phyloP scores from a whole-genome alignment of 768 basidiomycete species.

The Collybia sordida region DNA sequence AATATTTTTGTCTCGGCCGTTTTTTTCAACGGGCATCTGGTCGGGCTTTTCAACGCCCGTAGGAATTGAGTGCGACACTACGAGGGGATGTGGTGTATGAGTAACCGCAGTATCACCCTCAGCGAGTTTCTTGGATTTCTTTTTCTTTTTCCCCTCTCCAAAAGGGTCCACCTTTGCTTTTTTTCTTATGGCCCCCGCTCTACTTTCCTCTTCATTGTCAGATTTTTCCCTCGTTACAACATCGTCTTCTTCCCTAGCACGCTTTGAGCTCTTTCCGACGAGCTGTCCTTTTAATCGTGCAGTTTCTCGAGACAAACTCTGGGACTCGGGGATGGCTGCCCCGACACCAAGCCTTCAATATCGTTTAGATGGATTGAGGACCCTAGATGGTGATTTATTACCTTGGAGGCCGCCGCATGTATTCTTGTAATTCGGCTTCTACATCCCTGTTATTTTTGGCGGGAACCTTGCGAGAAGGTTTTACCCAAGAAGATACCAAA shows the following conservation, averaged over 20 bases:
- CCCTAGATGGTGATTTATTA: constrained; percentile 25
- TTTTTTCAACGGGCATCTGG: too few species aligned
- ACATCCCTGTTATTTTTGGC: constrained; percentile 34
- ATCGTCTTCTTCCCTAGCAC: constrained; percentile 39
- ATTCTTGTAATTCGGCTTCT: constrained; percentile 61
- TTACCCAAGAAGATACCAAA: constrained; percentile 78
- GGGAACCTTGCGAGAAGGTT: constrained; percentile 44
- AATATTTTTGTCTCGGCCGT: neutral
- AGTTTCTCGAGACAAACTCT: constrained; percentile 49
- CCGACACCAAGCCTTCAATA: constrained; percentile 70
- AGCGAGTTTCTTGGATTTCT: constrained; percentile 32
- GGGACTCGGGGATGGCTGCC: constrained; percentile 53
- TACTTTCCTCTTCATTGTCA: constrained; percentile 59
- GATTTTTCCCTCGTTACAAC: constrained; percentile 21
- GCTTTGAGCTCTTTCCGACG: constrained; percentile 47
- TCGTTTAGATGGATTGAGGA: constrained; percentile 8
- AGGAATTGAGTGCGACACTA: too few species aligned
- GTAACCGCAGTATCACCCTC: neutral
- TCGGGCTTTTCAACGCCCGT: constrained; percentile 3
- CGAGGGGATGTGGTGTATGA: neutral
- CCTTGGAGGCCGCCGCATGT: constrained; percentile 72
- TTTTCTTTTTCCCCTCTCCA: constrained; percentile 42
- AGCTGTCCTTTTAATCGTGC: constrained; percentile 64
- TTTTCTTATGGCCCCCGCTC: constrained; percentile 57
- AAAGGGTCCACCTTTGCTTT: constrained; percentile 63